Conservation (phyloP, 352 stramenopile genomes). For the Globisporangium alternatum region DNA sequence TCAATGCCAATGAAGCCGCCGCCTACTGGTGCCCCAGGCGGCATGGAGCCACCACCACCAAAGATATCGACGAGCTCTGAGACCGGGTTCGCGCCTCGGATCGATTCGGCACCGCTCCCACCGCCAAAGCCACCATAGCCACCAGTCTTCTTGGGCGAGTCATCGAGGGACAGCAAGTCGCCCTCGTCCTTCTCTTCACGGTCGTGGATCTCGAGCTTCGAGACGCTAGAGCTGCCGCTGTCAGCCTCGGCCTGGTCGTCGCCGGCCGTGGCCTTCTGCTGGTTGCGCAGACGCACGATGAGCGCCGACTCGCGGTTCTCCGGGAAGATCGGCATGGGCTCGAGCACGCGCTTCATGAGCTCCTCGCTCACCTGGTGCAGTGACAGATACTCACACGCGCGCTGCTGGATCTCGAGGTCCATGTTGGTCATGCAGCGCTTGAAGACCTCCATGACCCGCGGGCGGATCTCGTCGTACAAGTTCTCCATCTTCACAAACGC, state of each 20-base stretch:
- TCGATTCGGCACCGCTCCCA: conserved; percentile 25
- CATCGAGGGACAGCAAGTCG: conserved; percentile 54
- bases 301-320: conserved; percentile 82
- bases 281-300: conserved; percentile 64
- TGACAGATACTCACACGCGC: conserved; percentile 94
- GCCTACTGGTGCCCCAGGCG: conserved; percentile 3
- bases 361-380: conserved; percentile 86
- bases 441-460: conserved; percentile 91
- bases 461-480: conserved; percentile 77
- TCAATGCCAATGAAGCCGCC: conserved; percentile 35
- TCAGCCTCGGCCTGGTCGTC: conserved; percentile 17
- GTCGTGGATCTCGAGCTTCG: conserved; percentile 2
- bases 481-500: conserved; percentile 97
- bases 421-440: conserved; percentile 92
- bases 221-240: not conserved
- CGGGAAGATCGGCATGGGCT: conserved; percentile 97
- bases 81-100: conserved; percentile 52
- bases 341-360: conserved; percentile 92
- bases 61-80: conserved; percentile 56
- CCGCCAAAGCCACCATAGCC: conserved; percentile 12
- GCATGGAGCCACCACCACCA: conserved; percentile 24
- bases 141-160: conserved; percentile 28
- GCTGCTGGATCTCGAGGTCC: conserved; percentile 97
- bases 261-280: conserved; percentile 46
- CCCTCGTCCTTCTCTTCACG: conserved; percentile 19